A percentile compares a stretch with the other conserved stretches of the same genome.
phyloP scores from a whole-genome alignment of 2,329 filamentous ascomycete species.

The Ilyonectria mors-panacis region DNA sequence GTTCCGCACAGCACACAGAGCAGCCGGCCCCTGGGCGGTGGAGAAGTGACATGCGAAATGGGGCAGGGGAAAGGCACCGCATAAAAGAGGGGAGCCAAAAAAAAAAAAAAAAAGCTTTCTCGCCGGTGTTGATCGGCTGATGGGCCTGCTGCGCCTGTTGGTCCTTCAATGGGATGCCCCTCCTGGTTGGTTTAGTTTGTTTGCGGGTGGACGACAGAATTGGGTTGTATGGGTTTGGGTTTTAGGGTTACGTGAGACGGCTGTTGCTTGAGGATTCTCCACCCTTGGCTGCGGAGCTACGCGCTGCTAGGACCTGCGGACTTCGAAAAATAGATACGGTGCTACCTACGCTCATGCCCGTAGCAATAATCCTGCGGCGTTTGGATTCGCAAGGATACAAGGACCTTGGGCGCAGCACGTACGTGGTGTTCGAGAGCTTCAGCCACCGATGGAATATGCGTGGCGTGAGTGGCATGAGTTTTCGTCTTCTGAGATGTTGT shows the following conservation, averaged over 20 bases:
- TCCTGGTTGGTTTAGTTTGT: background rate
- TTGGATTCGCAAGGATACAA: background rate
- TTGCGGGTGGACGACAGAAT: slow-evolving; percentile 6
- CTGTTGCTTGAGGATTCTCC: slow-evolving; percentile 6
- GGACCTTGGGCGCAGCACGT: background rate
- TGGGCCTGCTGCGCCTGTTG: slow-evolving; percentile 16
- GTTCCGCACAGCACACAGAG: slow-evolving; percentile 27
- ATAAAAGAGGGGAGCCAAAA: slow-evolving; percentile 36
- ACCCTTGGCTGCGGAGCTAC: background rate
- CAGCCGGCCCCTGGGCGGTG: slow-evolving; percentile 31
- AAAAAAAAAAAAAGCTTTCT: slow-evolving; percentile 35
- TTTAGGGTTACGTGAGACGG: slow-evolving; percentile 40
- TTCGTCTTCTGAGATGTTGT: background rate
- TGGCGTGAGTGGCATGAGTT: background rate
- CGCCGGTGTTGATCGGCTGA: slow-evolving; percentile 36
- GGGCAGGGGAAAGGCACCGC: slow-evolving; percentile 30
- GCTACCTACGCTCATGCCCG: background rate
- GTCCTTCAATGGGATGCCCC: background rate
- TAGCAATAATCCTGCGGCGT: slow-evolving; percentile 1
- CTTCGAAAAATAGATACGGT: slow-evolving; percentile 15
- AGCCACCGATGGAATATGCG: background rate
- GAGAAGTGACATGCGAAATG: slow-evolving; percentile 37
- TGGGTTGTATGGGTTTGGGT: slow-evolving; percentile 11
- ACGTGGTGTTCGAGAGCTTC: background rate
- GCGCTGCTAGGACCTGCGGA: slow-evolving; percentile 3